Base-by-base conservation (phyloP, 1,284 basidiomycete genomes). In the Golubevia sp. region DNA sequence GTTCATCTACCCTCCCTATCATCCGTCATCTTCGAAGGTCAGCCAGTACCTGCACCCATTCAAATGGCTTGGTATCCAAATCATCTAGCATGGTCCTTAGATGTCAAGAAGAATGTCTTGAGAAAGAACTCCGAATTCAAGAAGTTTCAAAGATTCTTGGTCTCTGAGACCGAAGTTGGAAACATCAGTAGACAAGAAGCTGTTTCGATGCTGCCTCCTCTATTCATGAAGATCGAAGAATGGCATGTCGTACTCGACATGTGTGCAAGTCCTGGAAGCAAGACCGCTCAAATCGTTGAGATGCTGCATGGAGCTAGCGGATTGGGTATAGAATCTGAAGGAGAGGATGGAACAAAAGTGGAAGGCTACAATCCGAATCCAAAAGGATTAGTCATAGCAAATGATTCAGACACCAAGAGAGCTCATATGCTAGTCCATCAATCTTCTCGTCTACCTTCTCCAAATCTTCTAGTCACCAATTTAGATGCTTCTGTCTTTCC, bases 231-330 rank as follows among this genome's bases (percentile, higher is more conserved):
- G 67, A 93, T 99, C n/a, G 87, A 93, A 54, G 77, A 74, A 5
- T 67, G 81, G 56, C 80, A 82, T 61, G 61, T 81, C 38, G 80
- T 82, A 15, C 89, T 99, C 74, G 96, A 99, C 85, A 94, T 97
- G 92, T 99, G 96, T 82, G 97, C 97, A n/a, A 96, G 97, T 1
- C 97, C 97, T 0, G 97, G 97, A 15, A 97, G 94, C 30, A 99
- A 99, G 89, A 95, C 94, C 4, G 92, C 92, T 3, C 94, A 97
- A 86, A 86, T 97, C 15, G 88, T 97, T 49, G 94, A 97, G 86
- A 91, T 92, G 1, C 86, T 97, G 2, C 93, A 96, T 77, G 87
- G 89, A 1, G 85, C 89, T 38, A 13, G 15, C 4, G 34, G 50
- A 13, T 25, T 48, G 25, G 48, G 25, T 20, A 18, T 63, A 53